Evolutionary conservation across 805 yeast genomes (phyloP), one percentile per base, ranked within the genome.

Genomic region (Candida hispaniensis): DNA sequence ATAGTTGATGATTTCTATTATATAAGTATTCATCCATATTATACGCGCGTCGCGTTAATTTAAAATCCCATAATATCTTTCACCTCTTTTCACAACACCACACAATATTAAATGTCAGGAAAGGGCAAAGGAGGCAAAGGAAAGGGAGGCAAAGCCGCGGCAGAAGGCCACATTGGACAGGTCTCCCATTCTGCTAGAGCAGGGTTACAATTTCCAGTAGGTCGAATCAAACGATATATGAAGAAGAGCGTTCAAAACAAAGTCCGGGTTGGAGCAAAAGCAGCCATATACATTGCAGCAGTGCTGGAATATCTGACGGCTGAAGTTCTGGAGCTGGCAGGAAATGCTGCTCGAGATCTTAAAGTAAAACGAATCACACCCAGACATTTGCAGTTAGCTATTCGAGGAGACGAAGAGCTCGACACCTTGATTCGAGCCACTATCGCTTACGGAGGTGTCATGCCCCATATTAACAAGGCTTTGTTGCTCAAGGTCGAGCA

Each of bases 41-140:
- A n/a, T n/a, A n/a, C n/a, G n/a, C n/a, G n/a, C n/a, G n/a, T n/a
- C n/a, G n/a, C n/a, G n/a, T n/a, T n/a, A n/a, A n/a, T n/a, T n/a
- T n/a, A n/a, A n/a, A n/a, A n/a, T n/a, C n/a, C n/a, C n/a, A n/a
- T n/a, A n/a, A n/a, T n/a, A n/a, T n/a, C n/a, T n/a, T n/a, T n/a
- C n/a, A n/a, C n/a, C n/a, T n/a, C n/a, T n/a, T n/a, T n/a, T n/a
- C n/a, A n/a, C n/a, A n/a, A n/a, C n/a, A n/a, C n/a, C n/a, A n/a
- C n/a, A n/a, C n/a, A n/a, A n/a, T n/a, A n/a, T n/a, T n/a, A n/a
- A 39, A 83, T 86, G 95, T 80, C 94, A 38, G 96, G 63, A 20
- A 88, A 88, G 73, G 83, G 76, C 42, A 86, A 80, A 60, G 96
- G 97, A 48, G 96, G 96, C 55, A 88, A 86, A 64, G 96, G 96